These are phyloP conservation scores for Stachybotrys chlorohalonatus DNA, from an alignment of 2,329 filamentous ascomycete species.

Conservation along the genomic window DNA sequence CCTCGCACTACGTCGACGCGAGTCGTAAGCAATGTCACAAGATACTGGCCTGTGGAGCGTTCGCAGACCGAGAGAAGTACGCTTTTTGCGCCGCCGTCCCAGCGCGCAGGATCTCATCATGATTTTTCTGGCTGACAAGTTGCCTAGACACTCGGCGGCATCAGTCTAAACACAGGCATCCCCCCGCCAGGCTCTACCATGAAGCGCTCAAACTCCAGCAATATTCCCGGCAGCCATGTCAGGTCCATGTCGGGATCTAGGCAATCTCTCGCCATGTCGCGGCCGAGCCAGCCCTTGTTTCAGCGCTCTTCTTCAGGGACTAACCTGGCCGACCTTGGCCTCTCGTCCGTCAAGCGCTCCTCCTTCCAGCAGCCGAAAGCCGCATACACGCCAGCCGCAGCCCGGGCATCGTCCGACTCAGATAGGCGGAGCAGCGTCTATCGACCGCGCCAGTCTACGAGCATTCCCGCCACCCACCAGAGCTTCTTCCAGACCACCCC, in stretches of 20 bases:
- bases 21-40: conserved; percentile 58
- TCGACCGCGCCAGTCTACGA: conserved; percentile 57
- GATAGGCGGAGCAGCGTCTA: conserved; percentile 77
- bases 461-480: conserved; percentile 65
- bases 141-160: conserved; percentile 70
- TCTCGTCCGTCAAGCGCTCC: conserved; percentile 76
- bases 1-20: background rate
- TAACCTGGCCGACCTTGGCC: conserved; percentile 69
- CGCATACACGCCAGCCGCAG: conserved; percentile 47
- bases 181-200: conserved; percentile 88
- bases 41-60: conserved; percentile 85
- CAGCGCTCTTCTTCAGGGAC: conserved; percentile 74
- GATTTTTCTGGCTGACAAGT: conserved; percentile 8
- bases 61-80: conserved; percentile 82
- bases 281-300: conserved; percentile 82
- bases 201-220: conserved; percentile 80
- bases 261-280: conserved; percentile 74
- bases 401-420: conserved; percentile 39
- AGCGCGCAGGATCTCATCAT: background rate
- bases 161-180: conserved; percentile 75
- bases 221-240: conserved; percentile 59
- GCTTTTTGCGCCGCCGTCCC: conserved; percentile 13
- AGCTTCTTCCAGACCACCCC: conserved; percentile 92
- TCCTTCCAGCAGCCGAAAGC: conserved; percentile 73
- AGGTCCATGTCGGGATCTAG: conserved; percentile 77